These are phyloP conservation scores for Guadua angustifolia DNA, from an alignment of 176 grass and related monocot genomes.

Conservation along the genomic window DNA sequence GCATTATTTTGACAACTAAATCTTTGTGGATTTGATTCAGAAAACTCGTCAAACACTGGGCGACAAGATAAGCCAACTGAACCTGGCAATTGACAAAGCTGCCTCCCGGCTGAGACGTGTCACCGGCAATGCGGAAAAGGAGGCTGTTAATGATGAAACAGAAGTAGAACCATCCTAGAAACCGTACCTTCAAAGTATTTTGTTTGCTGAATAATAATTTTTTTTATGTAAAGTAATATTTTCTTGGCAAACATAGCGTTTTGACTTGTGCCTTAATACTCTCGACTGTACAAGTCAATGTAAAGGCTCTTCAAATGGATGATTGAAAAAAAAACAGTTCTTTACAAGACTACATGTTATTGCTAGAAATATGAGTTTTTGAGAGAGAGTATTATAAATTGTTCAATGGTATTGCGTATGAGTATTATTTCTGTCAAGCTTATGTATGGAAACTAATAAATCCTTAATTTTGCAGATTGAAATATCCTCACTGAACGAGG, in stretches of 20 bases:
- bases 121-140: slow-evolving; percentile 52
- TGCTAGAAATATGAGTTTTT: not conserved
- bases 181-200: slow-evolving; percentile 25
- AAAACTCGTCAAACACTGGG: slow-evolving; percentile 72
- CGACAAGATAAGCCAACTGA: slow-evolving; percentile 70
- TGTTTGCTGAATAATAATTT: slow-evolving; percentile 4
- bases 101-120: slow-evolving; percentile 54
- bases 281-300: not conserved
- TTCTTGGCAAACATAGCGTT: slow-evolving; percentile 8
- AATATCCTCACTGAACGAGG: slow-evolving; percentile 9
- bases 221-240: slow-evolving; percentile 17
- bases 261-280: not conserved
- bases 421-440: not conserved
- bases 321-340: not conserved
- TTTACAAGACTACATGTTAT: not conserved
- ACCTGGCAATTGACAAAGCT: slow-evolving; percentile 69
- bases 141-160: slow-evolving; percentile 45
- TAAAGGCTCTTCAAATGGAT: slow-evolving; percentile 12
- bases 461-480: slow-evolving; percentile 40
- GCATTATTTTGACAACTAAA: slow-evolving; percentile 25
- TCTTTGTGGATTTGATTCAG: slow-evolving; percentile 39
- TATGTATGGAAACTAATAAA: slow-evolving; percentile 14
- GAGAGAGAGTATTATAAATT: not conserved
- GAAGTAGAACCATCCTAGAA: slow-evolving; percentile 62
- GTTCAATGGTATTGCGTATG: slow-evolving; percentile 17